phyloP scores from a whole-genome alignment of 1,139 yeast species.

The Schizosaccharomyces versatilis region DNA sequence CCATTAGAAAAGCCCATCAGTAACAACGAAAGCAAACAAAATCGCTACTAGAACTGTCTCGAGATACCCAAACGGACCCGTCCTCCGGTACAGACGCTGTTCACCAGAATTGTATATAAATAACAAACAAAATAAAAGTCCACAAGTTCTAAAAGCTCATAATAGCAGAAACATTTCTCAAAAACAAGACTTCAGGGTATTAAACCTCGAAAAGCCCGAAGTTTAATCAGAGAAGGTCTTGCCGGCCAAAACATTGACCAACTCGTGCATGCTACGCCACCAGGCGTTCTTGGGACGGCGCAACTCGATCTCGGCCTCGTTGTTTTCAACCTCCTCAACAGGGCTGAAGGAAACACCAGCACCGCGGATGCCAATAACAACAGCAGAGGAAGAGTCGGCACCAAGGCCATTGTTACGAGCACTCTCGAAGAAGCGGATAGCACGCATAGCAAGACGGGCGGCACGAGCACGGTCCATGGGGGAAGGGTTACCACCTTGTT shows the following conservation, averaged over 20 bases:
- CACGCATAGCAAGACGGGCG: constrained; percentile 69
- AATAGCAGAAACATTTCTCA: too few relatives aligned
- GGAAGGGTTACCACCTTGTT: constrained; percentile 91
- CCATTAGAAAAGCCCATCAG: too few relatives aligned
- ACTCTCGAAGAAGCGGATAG: constrained; percentile 61
- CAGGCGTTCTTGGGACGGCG: constrained; percentile 80
- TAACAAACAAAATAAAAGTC: too few relatives aligned
- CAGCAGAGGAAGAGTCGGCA: constrained; percentile 32
- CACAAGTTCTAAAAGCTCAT: too few relatives aligned
- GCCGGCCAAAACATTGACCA: constrained; percentile 73
- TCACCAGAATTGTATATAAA: too few relatives aligned
- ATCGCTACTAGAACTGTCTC: too few relatives aligned
- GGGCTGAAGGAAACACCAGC: constrained; percentile 57
- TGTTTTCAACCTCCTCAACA: constrained; percentile 55
- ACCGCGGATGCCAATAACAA: constrained; percentile 66
- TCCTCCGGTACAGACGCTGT: background rate
- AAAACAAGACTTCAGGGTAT: too few relatives aligned
- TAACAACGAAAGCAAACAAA: too few relatives aligned
- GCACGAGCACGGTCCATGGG: constrained; percentile 88
- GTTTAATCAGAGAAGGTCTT: constrained; percentile 13
- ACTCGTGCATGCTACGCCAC: constrained; percentile 54
- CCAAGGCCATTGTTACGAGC: constrained; percentile 14
- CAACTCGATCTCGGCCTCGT: constrained; percentile 53
- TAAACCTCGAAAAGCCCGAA: too few relatives aligned
- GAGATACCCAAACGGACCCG: background rate